These are phyloP conservation scores for Naegleria fowleri DNA, from an alignment of 208 protist species.

Conservation along the genomic window DNA sequence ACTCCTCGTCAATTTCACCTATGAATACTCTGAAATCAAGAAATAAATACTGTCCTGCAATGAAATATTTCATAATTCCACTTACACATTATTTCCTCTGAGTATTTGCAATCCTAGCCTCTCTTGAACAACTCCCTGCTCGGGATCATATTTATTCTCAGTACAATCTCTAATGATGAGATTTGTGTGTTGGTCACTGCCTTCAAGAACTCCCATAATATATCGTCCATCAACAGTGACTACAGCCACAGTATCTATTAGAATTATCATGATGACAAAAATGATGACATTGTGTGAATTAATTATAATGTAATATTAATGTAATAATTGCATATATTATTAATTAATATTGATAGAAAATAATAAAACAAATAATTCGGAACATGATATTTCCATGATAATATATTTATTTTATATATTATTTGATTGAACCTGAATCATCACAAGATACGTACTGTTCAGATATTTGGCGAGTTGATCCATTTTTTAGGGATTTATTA, in stretches of 20 bases:
- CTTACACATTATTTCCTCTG: conserved; percentile 16
- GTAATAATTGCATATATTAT: too few species aligned
- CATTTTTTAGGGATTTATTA: background rate
- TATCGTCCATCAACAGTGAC: conserved; percentile 2
- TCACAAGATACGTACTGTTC: background rate
- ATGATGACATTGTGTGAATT: background rate
- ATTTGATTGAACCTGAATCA: background rate
- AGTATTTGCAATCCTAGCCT: background rate
- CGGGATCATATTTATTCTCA: background rate
- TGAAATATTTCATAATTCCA: background rate
- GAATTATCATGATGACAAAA: background rate
- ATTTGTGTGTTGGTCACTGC: conserved; percentile 7
- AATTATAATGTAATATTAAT: too few species aligned
- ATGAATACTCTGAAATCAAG: background rate
- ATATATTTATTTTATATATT: too few species aligned
- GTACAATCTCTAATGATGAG: conserved; percentile 4
- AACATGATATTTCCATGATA: too few species aligned
- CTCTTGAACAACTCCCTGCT: background rate
- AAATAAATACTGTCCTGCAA: background rate
- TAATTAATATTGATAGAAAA: too few species aligned
- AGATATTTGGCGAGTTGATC: background rate
- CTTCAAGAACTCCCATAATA: conserved; percentile 14
- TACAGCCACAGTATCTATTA: background rate
- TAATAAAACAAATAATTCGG: too few species aligned
- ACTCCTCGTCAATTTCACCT: background rate